phyloP scores from a whole-genome alignment of 2,329 filamentous ascomycete species.

The Fonsecaea multimorphosa region DNA sequence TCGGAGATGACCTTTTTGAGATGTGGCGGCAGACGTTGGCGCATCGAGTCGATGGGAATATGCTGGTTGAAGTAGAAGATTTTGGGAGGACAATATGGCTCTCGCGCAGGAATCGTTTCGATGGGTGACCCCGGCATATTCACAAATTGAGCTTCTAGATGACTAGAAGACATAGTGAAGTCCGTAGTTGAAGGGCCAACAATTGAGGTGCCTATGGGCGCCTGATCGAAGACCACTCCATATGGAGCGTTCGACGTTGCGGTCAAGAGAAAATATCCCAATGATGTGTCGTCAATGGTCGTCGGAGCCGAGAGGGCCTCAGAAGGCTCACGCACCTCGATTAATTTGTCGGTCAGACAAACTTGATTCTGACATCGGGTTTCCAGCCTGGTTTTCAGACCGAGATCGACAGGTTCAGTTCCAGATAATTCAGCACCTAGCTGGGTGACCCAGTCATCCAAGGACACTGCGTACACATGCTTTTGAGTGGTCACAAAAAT shows the following conservation, averaged over 20 bases:
- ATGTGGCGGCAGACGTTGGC: conserved; percentile 46
- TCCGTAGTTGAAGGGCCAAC: conserved; percentile 27
- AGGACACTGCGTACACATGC: conserved; percentile 61
- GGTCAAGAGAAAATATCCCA: conserved; percentile 65
- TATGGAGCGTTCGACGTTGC: conserved; percentile 55
- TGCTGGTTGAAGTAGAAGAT: conserved; percentile 37
- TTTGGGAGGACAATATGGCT: conserved; percentile 45
- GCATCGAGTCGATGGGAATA: conserved; percentile 33
- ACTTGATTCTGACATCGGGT: conserved; percentile 60
- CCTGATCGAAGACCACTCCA: conserved; percentile 60
- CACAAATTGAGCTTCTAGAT: conserved; percentile 32
- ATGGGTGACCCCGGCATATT: conserved; percentile 20
- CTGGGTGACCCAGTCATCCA: conserved; percentile 62
- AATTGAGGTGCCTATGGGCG: conserved; percentile 41
- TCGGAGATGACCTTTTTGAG: conserved; percentile 52
- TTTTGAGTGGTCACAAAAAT: conserved; percentile 64
- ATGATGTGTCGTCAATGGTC: conserved; percentile 62
- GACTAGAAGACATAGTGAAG: conserved; percentile 24
- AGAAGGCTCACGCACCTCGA: conserved; percentile 45
- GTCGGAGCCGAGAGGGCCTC: conserved; percentile 56
- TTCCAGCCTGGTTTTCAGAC: conserved; percentile 62
- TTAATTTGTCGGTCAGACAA: conserved; percentile 56
- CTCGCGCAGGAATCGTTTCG: conserved; percentile 46
- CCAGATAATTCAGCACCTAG: conserved; percentile 61
- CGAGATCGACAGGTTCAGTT: conserved; percentile 50